Base-by-base conservation (phyloP, 2,329 filamentous ascomycete species). In the Dothideomycetes sp. region DNA sequence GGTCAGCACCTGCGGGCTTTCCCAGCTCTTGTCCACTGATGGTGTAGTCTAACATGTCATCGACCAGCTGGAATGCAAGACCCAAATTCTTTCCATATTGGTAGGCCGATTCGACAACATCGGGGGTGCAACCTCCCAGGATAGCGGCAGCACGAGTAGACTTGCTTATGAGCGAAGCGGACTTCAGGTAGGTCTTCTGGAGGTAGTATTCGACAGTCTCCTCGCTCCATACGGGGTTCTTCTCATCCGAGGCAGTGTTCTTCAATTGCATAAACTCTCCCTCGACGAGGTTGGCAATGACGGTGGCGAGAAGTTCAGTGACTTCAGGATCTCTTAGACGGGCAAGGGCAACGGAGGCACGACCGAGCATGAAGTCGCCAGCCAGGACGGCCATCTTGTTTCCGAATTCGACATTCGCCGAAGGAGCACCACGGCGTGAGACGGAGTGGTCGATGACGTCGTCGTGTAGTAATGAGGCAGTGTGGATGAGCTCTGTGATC, bases 181-280 rank as follows among this genome's bases (percentile, higher is more conserved):
- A 93, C 68, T 98, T 98, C 50, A 98, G 74, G 57, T 98, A 98
- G 19, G 91, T 98, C 72, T 98, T 98, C 58, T 95, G 86, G 37
- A 98, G 70, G 59, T 98, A 98, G 65, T 98, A 96, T 18, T 78
- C 75, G 45, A 98, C 74, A 1, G 87, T 84, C 38, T 94, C 84
- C 54, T 95, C 85, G 2, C 82, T 91, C 75, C 84, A 96, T 8
- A 73, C 67, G 1, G 89, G 89, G 50, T 84, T 80, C 48, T 75
- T 72, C 68, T 96, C 89, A 58, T 95, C 89, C 48, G 76, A 72
- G 34, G 84, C 84, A 1, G 91, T 96, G 63, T 98, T 98, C 67
- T 94, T 93, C 52, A 98, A 70, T 68, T 98, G 91, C 91, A 98
- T 98, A 68, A 98, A 96, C 63, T 98, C 91, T 56, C 91, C 91